Conservation (phyloP, 495 filamentous ascomycete species). For the Immersiella caudata region DNA sequence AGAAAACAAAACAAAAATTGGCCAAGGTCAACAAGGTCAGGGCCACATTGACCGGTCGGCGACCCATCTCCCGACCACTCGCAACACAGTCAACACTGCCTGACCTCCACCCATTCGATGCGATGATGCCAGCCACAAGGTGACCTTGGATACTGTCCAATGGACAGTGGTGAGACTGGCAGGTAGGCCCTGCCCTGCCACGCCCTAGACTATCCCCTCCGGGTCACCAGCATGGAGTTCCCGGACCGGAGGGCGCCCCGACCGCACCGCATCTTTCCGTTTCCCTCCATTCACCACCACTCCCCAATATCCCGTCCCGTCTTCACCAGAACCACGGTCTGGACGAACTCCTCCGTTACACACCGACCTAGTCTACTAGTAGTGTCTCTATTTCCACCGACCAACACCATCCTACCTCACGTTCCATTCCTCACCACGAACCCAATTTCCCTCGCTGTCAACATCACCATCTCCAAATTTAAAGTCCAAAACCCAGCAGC, state of each 20-base stretch:
- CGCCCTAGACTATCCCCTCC: background rate
- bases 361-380: too few relatives aligned
- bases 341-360: too few relatives aligned
- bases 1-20: background rate
- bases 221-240: background rate
- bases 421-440: background rate
- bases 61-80: background rate
- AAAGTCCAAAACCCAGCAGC: background rate
- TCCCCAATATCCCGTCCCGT: background rate
- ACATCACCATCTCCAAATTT: background rate
- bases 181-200: background rate
- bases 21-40: background rate
- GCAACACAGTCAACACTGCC: background rate
- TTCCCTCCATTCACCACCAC: background rate
- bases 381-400: background rate
- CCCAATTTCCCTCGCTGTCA: background rate
- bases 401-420: background rate
- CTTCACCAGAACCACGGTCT: background rate
- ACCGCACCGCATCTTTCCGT: background rate
- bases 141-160: too few relatives aligned
- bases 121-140: background rate
- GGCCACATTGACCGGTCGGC: background rate
- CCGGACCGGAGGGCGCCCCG: slow-evolving; percentile 6
- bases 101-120: background rate
- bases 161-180: slow-evolving; percentile 6